Conservation (phyloP, 140 eudicot species). For the Senecio squalidus region DNA sequence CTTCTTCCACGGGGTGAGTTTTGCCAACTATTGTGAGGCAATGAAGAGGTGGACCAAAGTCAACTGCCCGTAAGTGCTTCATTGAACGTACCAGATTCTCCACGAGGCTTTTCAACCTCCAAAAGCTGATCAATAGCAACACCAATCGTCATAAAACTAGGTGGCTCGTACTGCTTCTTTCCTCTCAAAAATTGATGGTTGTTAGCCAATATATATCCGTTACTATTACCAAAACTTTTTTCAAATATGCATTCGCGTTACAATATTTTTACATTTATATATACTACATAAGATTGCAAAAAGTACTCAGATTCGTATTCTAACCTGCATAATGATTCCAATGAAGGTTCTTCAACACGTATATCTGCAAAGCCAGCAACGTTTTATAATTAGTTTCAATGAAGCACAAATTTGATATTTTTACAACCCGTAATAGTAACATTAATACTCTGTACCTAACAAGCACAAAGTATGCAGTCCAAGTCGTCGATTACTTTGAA, state of each 20-base stretch:
- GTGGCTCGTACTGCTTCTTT: conserved; percentile 80
- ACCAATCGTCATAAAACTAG: conserved; percentile 76
- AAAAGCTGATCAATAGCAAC: conserved; percentile 92
- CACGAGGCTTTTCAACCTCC: conserved; percentile 66
- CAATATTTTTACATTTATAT: too few relatives aligned
- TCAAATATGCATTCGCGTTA: too few relatives aligned
- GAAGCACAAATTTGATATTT: too few relatives aligned
- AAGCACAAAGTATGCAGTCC: conserved; percentile 87
- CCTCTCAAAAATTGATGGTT: conserved; percentile 58
- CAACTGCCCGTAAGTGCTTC: conserved; percentile 65
- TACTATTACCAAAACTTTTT: too few relatives aligned
- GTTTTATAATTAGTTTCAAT: neutral
- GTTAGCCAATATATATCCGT: too few relatives aligned
- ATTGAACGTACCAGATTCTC: conserved; percentile 76
- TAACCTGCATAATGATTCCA: conserved; percentile 92
- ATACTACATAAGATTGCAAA: too few relatives aligned
- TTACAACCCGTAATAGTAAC: too few relatives aligned
- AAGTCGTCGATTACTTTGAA: conserved; percentile 64
- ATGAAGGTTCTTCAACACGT: conserved; percentile 81
- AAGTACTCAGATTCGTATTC: conserved; percentile 9
- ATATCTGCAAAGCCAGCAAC: conserved; percentile 53
- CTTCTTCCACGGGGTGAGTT: conserved; percentile 87
- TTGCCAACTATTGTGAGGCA: conserved; percentile 80
- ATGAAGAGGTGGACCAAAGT: conserved; percentile 86
- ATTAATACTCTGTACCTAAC: too few relatives aligned